phyloP scores from a whole-genome alignment of 2,329 filamentous ascomycete species.

The Aspergillus viridinutans region DNA sequence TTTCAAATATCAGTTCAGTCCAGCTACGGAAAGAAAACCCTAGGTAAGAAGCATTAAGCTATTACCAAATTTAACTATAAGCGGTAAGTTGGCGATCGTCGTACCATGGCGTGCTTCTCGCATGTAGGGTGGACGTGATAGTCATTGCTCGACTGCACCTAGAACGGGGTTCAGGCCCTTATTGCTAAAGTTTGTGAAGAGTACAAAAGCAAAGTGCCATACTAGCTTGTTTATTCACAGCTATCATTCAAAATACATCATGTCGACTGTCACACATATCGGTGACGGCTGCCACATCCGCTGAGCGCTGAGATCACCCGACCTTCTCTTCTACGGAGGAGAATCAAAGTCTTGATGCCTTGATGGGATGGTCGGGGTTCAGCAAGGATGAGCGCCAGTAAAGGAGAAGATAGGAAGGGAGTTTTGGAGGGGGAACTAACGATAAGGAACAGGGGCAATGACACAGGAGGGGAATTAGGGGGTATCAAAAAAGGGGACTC shows the following conservation, averaged over 20 bases:
- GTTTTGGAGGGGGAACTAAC: background rate
- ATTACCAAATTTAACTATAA: no score
- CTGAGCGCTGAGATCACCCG: conserved; percentile 3
- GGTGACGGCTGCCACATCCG: conserved; percentile 36
- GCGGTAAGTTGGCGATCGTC: no score
- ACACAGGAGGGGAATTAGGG: conserved; percentile 8
- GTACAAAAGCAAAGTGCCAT: background rate
- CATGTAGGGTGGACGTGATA: no score
- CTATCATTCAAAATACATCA: conserved; percentile 18
- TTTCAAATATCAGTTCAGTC: no score
- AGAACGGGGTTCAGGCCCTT: no score
- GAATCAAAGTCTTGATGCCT: conserved; percentile 6
- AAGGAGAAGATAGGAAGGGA: conserved; percentile 8
- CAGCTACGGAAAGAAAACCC: no score
- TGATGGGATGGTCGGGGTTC: background rate
- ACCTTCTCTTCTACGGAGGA: background rate
- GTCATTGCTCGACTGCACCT: background rate
- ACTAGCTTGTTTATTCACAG: conserved; percentile 10
- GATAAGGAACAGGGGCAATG: background rate
- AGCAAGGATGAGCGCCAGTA: conserved; percentile 8
- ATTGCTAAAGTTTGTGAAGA: background rate
- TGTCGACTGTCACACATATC: conserved; percentile 19
- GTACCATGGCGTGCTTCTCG: no score
- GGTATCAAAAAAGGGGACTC: conserved; percentile 22
- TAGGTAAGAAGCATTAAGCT: no score